phyloP scores from a whole-genome alignment of 257 asterid genomes.

The Fraxinus cuspidata region DNA sequence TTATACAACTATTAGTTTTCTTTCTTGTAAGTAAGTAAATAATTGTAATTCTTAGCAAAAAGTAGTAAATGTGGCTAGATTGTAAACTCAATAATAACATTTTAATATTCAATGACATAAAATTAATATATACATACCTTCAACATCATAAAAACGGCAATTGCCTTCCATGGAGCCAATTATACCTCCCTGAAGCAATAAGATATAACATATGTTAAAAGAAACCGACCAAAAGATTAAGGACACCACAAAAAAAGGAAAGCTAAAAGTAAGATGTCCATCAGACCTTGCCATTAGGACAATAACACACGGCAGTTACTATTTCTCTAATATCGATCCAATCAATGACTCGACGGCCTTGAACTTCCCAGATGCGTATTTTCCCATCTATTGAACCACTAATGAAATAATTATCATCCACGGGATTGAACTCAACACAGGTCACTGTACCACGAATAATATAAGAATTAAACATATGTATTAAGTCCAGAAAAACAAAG shows the following conservation, averaged over 20 bases:
- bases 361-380: conserved; percentile 81
- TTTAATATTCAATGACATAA: not conserved
- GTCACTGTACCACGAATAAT: conserved; percentile 60
- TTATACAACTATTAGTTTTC: not conserved
- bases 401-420: conserved; percentile 73
- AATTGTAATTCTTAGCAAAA: not conserved
- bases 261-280: not conserved
- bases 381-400: conserved; percentile 94
- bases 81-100: not conserved
- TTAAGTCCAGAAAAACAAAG: conserved; percentile 2
- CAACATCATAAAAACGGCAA: conserved; percentile 64
- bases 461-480: conserved; percentile 13
- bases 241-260: not conserved
- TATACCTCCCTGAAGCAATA: conserved; percentile 66
- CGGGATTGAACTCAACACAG: conserved; percentile 78
- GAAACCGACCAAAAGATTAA: not conserved
- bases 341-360: conserved; percentile 70
- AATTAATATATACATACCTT: conserved; percentile 43
- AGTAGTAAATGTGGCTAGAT: not conserved
- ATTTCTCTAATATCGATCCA: conserved; percentile 82
- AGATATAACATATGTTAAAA: conserved; percentile 16
- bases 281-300: conserved; percentile 82
- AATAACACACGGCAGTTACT: conserved; percentile 70
- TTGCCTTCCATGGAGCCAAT: conserved; percentile 87
- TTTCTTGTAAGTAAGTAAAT: not conserved